These are phyloP conservation scores for Brassica incana DNA, from an alignment of 345 rosid genomes.

Conservation along the genomic window DNA sequence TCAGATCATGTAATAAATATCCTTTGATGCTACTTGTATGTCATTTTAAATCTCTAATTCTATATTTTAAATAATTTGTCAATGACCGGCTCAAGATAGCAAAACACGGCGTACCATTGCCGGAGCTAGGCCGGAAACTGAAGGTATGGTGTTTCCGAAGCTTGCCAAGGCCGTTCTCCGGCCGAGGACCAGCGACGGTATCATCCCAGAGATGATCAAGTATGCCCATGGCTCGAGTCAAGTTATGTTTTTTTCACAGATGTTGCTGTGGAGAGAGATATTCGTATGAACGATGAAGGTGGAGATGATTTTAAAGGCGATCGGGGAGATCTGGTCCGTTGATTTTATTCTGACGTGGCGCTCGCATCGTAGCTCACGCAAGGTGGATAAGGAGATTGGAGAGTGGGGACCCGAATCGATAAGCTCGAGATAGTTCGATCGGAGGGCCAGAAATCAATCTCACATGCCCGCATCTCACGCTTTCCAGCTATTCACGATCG, in stretches of 20 bases:
- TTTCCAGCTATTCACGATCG: not conserved
- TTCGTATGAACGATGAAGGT: not conserved
- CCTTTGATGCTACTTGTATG: too few species aligned
- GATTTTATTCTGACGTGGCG: conserved; percentile 43
- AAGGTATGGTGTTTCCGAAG: conserved; percentile 74
- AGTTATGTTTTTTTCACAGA: not conserved
- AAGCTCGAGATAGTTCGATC: conserved; percentile 30
- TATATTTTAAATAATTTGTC: too few species aligned
- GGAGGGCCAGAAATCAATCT: conserved; percentile 28
- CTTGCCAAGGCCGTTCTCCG: conserved; percentile 94
- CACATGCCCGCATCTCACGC: conserved; percentile 38
- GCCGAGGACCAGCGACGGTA: conserved; percentile 95
- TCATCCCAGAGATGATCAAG: conserved; percentile 99
- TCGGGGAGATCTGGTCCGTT: conserved; percentile 43
- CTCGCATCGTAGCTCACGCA: conserved; percentile 42
- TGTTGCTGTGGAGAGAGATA: conserved; percentile 35
- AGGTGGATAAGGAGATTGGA: conserved; percentile 56
- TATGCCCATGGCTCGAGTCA: conserved; percentile 55
- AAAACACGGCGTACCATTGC: conserved; percentile 72
- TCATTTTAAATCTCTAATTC: too few species aligned
- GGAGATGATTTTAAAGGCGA: conserved; percentile 20
- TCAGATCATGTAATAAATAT: too few species aligned
- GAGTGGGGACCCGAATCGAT: conserved; percentile 43
- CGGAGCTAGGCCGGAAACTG: conserved; percentile 62
- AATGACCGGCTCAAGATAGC: conserved; percentile 9